phyloP scores from a whole-genome alignment of 768 basidiomycete genomes.

The Tylopilus sp. region DNA sequence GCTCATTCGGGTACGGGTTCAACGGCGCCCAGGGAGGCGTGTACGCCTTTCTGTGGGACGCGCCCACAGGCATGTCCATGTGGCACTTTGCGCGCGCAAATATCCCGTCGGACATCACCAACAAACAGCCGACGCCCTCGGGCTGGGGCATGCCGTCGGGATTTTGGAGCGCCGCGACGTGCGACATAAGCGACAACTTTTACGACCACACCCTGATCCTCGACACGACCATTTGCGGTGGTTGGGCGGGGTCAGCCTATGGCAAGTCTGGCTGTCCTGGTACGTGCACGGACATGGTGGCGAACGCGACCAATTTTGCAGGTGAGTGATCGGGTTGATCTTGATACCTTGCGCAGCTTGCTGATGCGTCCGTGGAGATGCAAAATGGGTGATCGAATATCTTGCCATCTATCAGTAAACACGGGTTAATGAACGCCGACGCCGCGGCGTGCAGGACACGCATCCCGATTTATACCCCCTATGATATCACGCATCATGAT shows the following conservation, averaged over 20 bases:
- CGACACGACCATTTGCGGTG: constrained; percentile 33
- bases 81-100: constrained; percentile 52
- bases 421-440: background rate
- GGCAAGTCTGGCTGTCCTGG: constrained; percentile 34
- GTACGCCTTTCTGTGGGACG: constrained; percentile 55
- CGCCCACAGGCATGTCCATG: constrained; percentile 42
- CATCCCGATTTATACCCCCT: too few relatives aligned
- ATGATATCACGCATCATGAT: too few relatives aligned
- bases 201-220: constrained; percentile 45
- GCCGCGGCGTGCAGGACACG: too few relatives aligned
- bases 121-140: constrained; percentile 39
- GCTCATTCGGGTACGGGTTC: constrained; percentile 39
- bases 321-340: constrained; percentile 28
- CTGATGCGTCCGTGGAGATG: constrained; percentile 35
- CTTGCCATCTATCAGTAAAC: constrained; percentile 47
- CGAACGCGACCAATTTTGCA: constrained; percentile 53
- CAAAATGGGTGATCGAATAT: constrained; percentile 55
- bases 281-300: constrained; percentile 45
- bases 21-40: constrained; percentile 45
- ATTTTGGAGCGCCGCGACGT: constrained; percentile 45
- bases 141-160: constrained; percentile 53
- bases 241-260: constrained; percentile 27
- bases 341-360: background rate
- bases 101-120: constrained; percentile 49
- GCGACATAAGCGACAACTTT: constrained; percentile 49